Base-by-base conservation (phyloP, 2,329 filamentous ascomycete genomes). In the Exserohilum rostratum region DNA sequence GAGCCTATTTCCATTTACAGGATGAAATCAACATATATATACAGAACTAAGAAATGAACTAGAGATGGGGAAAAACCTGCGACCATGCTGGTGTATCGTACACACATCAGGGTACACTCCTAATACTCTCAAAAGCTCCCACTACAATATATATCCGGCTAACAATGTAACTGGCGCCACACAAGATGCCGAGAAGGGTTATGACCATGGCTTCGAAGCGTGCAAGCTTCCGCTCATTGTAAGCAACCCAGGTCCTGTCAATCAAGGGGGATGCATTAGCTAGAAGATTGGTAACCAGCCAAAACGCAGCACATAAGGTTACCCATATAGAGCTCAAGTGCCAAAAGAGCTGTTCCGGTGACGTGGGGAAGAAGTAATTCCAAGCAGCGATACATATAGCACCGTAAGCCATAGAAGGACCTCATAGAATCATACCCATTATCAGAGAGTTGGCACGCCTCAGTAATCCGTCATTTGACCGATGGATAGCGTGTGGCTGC, bases 371-470 rank as follows among this genome's bases (percentile, higher is more conserved):
- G 44, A 46, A 50, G 12, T 59, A 54, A 27, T 60, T 35, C 61
- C 65, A 69, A 5, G 66, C 64, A 1, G 61, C 53, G 22, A 62
- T 39, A 31, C 69, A 65, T 18, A 70, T 57, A 6, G 47, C 65
- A n/a, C 61, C 62, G 34, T 65, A 69, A 1, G 31, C 57, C 43
- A 65, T 57, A 6, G 48, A 60, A 10, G 61, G 54, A 17, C 57
- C 42, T 62, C 60, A 67, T 13, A 67, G 60, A 12, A 55, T 45
- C 46, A 60, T 64, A 45, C 50, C 53, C 40, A 60, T 53, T 1
- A 58, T 37, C 3, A 62, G 44, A 31, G 53, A 53, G 20, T 58
- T 50, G 2, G 55, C 61, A n/a, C 46, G 47, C 1, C 61, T 60
- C 3, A 68, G 46, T 10, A 68, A 54, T 9, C 56, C 61, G 15